Percentiles rank a stretch among this genome's conserved stretches.
phyloP scores from a whole-genome alignment of 495 filamentous ascomycete genomes.

The Podospora tetraspora region DNA sequence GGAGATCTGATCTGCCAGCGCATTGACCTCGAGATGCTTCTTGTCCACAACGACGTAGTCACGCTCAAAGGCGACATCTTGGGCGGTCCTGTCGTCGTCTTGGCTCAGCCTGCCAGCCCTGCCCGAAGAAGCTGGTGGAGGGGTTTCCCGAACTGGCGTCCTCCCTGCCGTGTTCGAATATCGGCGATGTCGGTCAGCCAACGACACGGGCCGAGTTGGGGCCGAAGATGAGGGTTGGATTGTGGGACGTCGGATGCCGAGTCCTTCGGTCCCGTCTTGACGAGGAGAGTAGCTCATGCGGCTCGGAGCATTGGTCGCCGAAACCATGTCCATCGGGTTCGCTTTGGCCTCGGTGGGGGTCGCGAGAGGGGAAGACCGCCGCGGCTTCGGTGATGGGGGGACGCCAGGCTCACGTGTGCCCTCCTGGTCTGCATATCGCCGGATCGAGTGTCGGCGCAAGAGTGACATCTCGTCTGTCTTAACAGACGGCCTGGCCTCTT shows the following conservation, averaged over 20 bases:
- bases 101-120: slow-evolving; percentile 43
- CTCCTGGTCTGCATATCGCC: slow-evolving; percentile 28
- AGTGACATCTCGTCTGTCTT: slow-evolving; percentile 29
- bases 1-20: slow-evolving; percentile 90
- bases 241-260: slow-evolving; percentile 41
- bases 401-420: slow-evolving; percentile 21
- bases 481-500: slow-evolving; percentile 24
- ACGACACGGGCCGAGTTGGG: slow-evolving; percentile 29
- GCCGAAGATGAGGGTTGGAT: slow-evolving; percentile 37
- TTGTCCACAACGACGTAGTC: slow-evolving; percentile 97
- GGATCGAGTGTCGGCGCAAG: slow-evolving; percentile 20
- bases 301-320: slow-evolving; percentile 9
- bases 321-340: slow-evolving; percentile 25
- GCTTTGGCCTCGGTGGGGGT: slow-evolving; percentile 35
- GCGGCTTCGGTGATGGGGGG: slow-evolving; percentile 35
- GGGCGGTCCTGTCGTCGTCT: slow-evolving; percentile 76
- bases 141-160: slow-evolving; percentile 18
- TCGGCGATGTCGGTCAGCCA: slow-evolving; percentile 32
- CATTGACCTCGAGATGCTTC: slow-evolving; percentile 89
- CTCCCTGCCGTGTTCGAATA: slow-evolving; percentile 36
- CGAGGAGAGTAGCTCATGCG: slow-evolving; percentile 31
- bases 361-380: slow-evolving; percentile 34
- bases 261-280: slow-evolving; percentile 37
- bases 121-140: slow-evolving; percentile 19
- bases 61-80: slow-evolving; percentile 82